Base-by-base conservation (phyloP, 2,329 filamentous ascomycete genomes). In the Graphilbum fragrans region DNA sequence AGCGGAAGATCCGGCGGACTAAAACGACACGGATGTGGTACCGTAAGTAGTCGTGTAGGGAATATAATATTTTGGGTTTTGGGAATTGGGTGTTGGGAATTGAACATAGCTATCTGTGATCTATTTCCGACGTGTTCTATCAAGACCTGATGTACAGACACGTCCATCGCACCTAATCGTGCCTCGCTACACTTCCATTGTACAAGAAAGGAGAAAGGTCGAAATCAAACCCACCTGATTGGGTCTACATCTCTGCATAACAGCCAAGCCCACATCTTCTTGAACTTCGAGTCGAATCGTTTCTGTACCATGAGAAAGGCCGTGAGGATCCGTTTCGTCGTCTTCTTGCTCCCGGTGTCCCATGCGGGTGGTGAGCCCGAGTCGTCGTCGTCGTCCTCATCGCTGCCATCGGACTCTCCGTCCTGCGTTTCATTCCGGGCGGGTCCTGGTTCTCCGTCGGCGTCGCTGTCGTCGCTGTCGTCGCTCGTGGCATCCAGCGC, bases 1-100 rank as follows among this genome's bases (percentile, higher is more conserved):
- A 84, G 62, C 77, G 72, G 58, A 83, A 83, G 69, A 80, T 83
- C 62, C 65, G 77, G 37, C 61, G 56, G 37, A 66, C 62, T 10
- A 65, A 61, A 50, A 57, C 62, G 32, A 62, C 62, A 3, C 55
- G 65, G 33, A 69, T 70, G 56, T 71, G 67, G 68, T 72, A 72
- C 46, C 55, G 69, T 44, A 70, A 69, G 59, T 70, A 54, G 43
- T 36, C n/a, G n/a, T n/a, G n/a, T n/a, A n/a, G n/a, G n/a, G n/a
- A n/a, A n/a, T n/a, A n/a, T n/a, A n/a, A n/a, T n/a, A n/a, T n/a
- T n/a, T n/a, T n/a, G n/a, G n/a, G n/a, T n/a, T n/a, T n/a, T n/a
- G n/a, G n/a, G n/a, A n/a, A n/a, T n/a, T n/a, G n/a, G n/a, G n/a
- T n/a, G n/a, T n/a, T n/a, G n/a, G n/a, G n/a, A n/a, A n/a, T n/a